Conservation (phyloP, 495 filamentous ascomycete species). For the Pyronema omphalodes region DNA sequence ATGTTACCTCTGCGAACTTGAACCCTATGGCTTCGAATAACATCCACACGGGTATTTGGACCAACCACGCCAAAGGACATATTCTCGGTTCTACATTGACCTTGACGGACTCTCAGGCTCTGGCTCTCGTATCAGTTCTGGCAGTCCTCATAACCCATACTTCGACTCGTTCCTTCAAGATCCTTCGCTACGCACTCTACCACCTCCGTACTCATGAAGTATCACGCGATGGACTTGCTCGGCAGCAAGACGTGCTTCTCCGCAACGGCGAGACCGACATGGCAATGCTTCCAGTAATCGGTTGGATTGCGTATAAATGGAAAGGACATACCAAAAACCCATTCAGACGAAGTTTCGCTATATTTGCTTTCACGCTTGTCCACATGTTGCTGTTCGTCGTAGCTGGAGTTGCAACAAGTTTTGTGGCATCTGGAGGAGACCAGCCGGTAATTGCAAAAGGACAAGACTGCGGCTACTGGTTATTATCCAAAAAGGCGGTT, state of each 20-base stretch:
- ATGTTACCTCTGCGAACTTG: too few species aligned
- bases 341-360: neutral
- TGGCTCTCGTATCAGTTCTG: neutral
- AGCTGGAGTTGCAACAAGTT: neutral
- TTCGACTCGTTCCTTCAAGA: neutral
- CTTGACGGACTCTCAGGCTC: neutral
- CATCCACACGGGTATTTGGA: slow-evolving; percentile 2
- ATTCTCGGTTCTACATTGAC: neutral
- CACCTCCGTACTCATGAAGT: neutral
- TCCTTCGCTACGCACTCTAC: neutral
- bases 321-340: neutral
- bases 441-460: neutral
- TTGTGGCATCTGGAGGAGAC: neutral
- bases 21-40: neutral
- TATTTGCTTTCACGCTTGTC: neutral
- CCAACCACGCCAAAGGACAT: neutral
- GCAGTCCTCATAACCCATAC: neutral
- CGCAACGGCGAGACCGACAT: slow-evolving; percentile 1
- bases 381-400: neutral
- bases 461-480: neutral
- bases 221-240: neutral
- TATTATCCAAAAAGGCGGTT: neutral
- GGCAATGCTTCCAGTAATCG: neutral
- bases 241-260: neutral
- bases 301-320: neutral